Base-by-base conservation (phyloP, 2,329 filamentous ascomycete species). In the Botrytis elliptica region DNA sequence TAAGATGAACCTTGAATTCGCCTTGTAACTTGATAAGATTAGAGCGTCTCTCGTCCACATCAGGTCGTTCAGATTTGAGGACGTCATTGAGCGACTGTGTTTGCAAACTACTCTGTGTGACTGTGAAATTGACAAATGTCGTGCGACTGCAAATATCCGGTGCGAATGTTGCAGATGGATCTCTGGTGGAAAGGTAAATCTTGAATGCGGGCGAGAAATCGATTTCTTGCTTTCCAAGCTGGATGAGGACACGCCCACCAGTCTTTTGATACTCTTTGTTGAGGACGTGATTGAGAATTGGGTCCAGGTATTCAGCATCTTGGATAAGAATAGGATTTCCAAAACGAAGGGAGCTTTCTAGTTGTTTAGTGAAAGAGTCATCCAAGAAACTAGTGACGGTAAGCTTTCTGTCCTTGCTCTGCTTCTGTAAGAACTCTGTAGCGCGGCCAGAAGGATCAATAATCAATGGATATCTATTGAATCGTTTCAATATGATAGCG, bases 241-340 rank as follows among this genome's bases (percentile, higher is more conserved):
- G 96, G 76, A 99, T 99, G 71, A 99, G 90, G 64, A 98, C 95
- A 88, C 96, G 95, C 36, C 96, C 96, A 78, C 96, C 96, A 42
- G 97, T 99, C 85, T 95, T 97, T 84, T 99, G 97, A 83, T 99
- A 99, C 81, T 99, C 96, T 83, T 99, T 99, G 85, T 99, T 99
- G 83, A 99, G 90, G 73, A 99, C 95, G 79, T 99, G 96, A 81
- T 98, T 99, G 79, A 99, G 90, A 74, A 99, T 95, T 0, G 97
- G 97, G 81, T 99, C 96, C 73, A 99, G 86, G 82, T 99, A 93
- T 84, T 99, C 97, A 1, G 96, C 97, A 82, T 99, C 96, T 83
- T 99, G 96, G 75, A 99, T 99, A 75, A 99, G 89, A 77, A 99
- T 99, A 1, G 96, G 95, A 81, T 99, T 99, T 80, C 96, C 96